Conservation (phyloP, 176 grass and related monocot genomes). For the Tillandsia leiboldiana region DNA sequence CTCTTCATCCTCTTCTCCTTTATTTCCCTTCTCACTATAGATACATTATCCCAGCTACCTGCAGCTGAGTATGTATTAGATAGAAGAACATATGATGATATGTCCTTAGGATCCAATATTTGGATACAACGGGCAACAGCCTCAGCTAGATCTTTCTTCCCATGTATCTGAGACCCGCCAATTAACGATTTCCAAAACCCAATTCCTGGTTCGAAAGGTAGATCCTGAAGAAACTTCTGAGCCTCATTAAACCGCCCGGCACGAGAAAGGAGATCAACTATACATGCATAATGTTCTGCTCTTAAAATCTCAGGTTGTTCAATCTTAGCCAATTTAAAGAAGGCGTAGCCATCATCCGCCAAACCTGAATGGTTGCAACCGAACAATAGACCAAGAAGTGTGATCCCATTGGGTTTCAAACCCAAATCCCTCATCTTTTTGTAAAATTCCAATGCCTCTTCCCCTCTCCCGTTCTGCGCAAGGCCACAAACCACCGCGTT, state of each 20-base stretch:
- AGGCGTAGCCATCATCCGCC: conserved; percentile 46
- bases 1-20: conserved; percentile 75
- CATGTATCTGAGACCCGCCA: conserved; percentile 57
- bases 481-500: conserved; percentile 62
- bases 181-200: conserved; percentile 81
- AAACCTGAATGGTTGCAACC: conserved; percentile 75
- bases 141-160: conserved; percentile 39
- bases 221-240: conserved; percentile 54
- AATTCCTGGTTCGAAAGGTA: conserved; percentile 61
- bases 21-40: conserved; percentile 64
- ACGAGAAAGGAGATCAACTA: conserved; percentile 63
- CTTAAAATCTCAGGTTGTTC: conserved; percentile 39
- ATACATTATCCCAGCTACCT: conserved; percentile 54
- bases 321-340: conserved; percentile 39
- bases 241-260: conserved; percentile 44
- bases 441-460: conserved; percentile 55
- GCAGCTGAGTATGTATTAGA: conserved; percentile 68
- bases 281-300: conserved; percentile 69
- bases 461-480: conserved; percentile 50
- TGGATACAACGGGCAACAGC: conserved; percentile 31
- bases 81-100: conserved; percentile 66
- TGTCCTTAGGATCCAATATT: conserved; percentile 47
- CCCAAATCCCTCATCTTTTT: conserved; percentile 37
- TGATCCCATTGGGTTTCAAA: conserved; percentile 36
- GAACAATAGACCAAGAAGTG: conserved; percentile 60